Evolutionary conservation across 352 stramenopile species (phyloP), one percentile per base, ranked within the genome.

Genomic region (Thraustotheca clavata): DNA sequence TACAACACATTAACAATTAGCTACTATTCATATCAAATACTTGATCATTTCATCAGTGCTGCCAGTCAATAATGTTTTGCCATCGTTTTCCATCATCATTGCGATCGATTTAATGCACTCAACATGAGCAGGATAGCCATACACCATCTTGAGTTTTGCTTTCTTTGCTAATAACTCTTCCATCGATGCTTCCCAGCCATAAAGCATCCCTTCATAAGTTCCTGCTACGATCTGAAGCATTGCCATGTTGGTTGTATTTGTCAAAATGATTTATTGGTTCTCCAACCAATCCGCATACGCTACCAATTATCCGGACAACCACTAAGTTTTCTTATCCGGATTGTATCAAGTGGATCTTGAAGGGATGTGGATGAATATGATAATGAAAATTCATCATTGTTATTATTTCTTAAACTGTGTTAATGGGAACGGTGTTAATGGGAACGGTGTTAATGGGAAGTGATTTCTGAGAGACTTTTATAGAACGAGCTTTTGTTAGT

Each of bases 1-100:
- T 94, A 39, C 4, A 34, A 40, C 9, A 6, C 33, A 27, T 57
- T 11, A 9, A 11, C 34, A 14, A 9, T 48, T 26, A 16, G 34
- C 32, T 16, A 29, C 24, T 9, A 48, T 34, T 24, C 5, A 8
- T 32, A 20, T 26, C 4, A 8, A 59, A 60, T 60, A 94, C 85
- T 92, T 94, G 79, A 95, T 88, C 73, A 86, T 87, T 72, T 95
- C 86, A 73, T 95, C 86, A 60, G 77, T 90, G 67, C 73, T 69
- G 60, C 86, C 86, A 9, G 80, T 92, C 46, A 95, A 71, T 59
- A 95, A 73, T 49, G 79, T 89, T 70, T 89, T 90, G 70, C 83
- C 79, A 54, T 89, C 75, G 62, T 88, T 86, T 43, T 83, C 80
- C 22, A 67, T 79, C 77, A 90, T 90, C 22, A 91, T 74, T 62